Evolutionary conservation across 306 rosid genomes (phyloP), one percentile per base, ranked within the genome.

Genomic region (Oxytropis ochrocephala): DNA sequence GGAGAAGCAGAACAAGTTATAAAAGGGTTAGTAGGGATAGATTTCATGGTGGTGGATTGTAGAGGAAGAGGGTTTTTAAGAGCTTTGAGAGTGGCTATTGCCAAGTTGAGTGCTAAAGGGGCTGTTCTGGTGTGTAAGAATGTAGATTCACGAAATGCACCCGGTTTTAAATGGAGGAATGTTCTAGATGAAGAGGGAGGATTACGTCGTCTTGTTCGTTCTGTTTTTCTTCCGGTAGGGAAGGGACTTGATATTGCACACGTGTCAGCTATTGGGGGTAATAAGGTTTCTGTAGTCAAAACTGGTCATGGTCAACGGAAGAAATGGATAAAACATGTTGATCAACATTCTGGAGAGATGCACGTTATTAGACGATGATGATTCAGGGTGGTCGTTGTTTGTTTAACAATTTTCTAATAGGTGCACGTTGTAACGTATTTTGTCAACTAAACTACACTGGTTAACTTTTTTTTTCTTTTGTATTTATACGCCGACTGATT

Each of bases 141-240:
- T 49, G 97, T 89, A 0, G 72, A 52, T n/a, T 50, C 78, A 3
- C 75, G 58, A 11, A 53, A 39, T 16, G 77, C 18, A 3, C 3
- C 84, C 2, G 51, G 79, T 39, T 94, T 88, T 76, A 69, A 74
- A 50, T 94, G 97, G 99, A 65, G 77, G 21, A 72, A 82, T 43
- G 86, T 89, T 1, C 2, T 85, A 1, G 78, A 80, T 0, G 78
- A 71, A 3, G 89, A 74, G 8, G 89, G 79, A 5, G 89, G 79
- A 5, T 76, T 91, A 0, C 79, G 91, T 6, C 82, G 91, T 1
- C 11, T 94, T 36, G 92, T 88, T 1, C 73, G 92, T 2, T 83
- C 99, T 1, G 97, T 91, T 69, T 91, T 84, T 80, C 84, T 94
- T 75, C 99, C 97, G 1, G 99, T 94, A 0, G 99, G 96, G 57